Base-by-base conservation (phyloP, 1,139 yeast species). In the Kurtzmaniella quercitrusa region DNA sequence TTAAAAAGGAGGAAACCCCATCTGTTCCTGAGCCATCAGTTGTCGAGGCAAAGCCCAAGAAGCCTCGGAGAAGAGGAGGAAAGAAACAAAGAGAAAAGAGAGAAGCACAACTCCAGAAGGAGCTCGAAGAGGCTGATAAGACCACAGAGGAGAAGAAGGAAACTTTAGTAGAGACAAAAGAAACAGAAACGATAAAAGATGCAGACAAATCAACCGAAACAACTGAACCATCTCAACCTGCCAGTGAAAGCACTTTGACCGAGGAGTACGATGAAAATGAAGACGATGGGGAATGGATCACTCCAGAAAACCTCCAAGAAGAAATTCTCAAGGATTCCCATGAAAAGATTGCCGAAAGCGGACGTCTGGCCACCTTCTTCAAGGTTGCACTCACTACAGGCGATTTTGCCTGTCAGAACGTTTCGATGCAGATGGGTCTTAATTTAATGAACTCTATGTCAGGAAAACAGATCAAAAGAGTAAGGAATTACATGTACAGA, bases 361-460 rank as follows among this genome's bases (percentile, higher is more conserved):
- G 67, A 4, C 58, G 60, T 16, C 24, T 14, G 17, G 55, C 52
- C 1, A 60, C 66, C 10, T 40, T 56, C 18, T 73, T 81, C 50
- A 79, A 81, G 50, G 94, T 85, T 19, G 98, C 97, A 1, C 69
- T 93, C 46, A 85, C 96, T 1, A 86, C 97, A 1, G 96, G 96
- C 23, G 99, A 93, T 79, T 93, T 91, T 70, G 98, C 99, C 2
- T 88, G 93, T 62, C 99, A 93, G 62, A 93, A 93, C 63, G 96
- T 91, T 10, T 80, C 96, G 1, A 74, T 94, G 68, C 98, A 93
- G 64, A 75, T 94, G 56, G 96, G 97, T 7, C 66, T 93, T 43
- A 85, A 87, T 52, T 72, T 93, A 52, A 85, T 94, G 79, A 91
- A 91, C 62, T 77, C 88, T 27, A 77, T 81, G 69, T 82, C 93